Evolutionary conservation across 2,329 filamentous ascomycete genomes (phyloP).

Genomic region (Huntiella omanensis): DNA sequence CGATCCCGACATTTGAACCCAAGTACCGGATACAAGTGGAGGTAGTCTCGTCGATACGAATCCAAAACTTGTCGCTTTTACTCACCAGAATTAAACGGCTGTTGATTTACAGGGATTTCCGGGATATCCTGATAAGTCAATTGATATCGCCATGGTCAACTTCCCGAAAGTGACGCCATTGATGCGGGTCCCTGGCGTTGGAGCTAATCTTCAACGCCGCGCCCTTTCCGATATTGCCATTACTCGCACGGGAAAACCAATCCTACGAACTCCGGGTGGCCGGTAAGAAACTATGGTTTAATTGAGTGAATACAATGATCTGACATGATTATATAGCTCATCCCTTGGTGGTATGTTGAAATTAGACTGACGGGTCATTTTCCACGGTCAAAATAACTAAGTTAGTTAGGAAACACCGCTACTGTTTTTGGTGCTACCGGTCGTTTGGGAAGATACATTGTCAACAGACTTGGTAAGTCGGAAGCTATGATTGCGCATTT

Average conservation of each 20-base stretch:
- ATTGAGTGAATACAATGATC: constrained; percentile 15
- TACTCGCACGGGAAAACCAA: constrained; percentile 88
- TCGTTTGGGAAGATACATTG: constrained; percentile 89
- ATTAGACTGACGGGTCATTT: not conserved
- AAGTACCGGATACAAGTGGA: no score
- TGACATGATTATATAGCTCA: constrained; percentile 36
- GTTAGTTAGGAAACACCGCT: constrained; percentile 60
- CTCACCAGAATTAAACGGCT: no score
- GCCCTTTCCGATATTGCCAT: constrained; percentile 69
- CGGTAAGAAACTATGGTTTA: constrained; percentile 37
- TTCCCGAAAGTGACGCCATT: no score
- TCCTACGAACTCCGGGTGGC: constrained; percentile 74
- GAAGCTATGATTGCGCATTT: no score
- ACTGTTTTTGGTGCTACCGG: constrained; percentile 97
- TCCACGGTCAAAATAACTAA: not conserved
- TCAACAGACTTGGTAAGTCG: constrained; percentile 63
- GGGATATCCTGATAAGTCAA: no score
- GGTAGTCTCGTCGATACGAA: no score
- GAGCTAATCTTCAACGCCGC: constrained; percentile 20
- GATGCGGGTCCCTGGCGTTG: no score
- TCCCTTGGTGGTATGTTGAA: constrained; percentile 57
- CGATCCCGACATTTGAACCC: no score
- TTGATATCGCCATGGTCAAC: no score
- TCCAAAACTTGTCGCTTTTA: no score
- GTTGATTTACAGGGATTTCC: no score